Evolutionary conservation across 2,329 filamentous ascomycete genomes (phyloP).

Genomic region (Nothophaeocryptopus gaeumannii): DNA sequence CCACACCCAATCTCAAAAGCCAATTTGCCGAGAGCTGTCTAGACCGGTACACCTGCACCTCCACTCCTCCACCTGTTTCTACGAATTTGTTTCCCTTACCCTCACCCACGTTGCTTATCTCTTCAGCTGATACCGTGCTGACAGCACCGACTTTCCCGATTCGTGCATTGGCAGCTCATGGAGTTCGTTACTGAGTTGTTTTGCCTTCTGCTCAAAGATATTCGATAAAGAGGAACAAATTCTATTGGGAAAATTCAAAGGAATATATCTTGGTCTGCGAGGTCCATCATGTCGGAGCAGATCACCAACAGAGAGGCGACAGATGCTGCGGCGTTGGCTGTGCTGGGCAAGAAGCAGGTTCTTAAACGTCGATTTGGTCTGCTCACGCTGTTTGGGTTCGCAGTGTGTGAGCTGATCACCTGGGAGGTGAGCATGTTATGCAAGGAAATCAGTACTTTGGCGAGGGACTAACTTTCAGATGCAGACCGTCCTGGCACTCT

Average conservation of each 20-base stretch:
- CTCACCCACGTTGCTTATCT: no score
- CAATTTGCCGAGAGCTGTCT: slow-evolving; percentile 3
- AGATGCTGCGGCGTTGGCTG: slow-evolving; percentile 40
- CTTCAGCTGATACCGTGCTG: no score
- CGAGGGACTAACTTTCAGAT: no score
- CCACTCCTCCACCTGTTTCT: not conserved
- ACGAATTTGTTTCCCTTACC: slow-evolving; percentile 3
- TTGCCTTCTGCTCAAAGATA: slow-evolving; percentile 34
- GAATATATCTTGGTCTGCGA: not conserved
- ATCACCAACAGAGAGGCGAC: slow-evolving; percentile 14
- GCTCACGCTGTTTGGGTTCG: slow-evolving; percentile 44
- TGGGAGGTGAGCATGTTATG: slow-evolving; percentile 34
- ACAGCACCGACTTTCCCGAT: not conserved
- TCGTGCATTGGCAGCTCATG: slow-evolving; percentile 22
- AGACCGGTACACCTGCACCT: not conserved
- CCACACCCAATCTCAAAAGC: not conserved
- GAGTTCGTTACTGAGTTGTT: slow-evolving; percentile 35
- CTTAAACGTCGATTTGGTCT: slow-evolving; percentile 45
- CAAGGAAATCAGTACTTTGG: no score
- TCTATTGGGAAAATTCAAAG: not conserved
- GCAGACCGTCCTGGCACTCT: slow-evolving; percentile 43
- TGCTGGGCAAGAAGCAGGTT: slow-evolving; percentile 47
- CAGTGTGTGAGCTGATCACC: slow-evolving; percentile 46
- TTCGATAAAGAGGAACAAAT: slow-evolving; percentile 19
- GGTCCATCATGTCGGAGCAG: slow-evolving; percentile 21